phyloP scores from a whole-genome alignment of 2,329 filamentous ascomycete genomes.

The Trichoderma simmonsii region DNA sequence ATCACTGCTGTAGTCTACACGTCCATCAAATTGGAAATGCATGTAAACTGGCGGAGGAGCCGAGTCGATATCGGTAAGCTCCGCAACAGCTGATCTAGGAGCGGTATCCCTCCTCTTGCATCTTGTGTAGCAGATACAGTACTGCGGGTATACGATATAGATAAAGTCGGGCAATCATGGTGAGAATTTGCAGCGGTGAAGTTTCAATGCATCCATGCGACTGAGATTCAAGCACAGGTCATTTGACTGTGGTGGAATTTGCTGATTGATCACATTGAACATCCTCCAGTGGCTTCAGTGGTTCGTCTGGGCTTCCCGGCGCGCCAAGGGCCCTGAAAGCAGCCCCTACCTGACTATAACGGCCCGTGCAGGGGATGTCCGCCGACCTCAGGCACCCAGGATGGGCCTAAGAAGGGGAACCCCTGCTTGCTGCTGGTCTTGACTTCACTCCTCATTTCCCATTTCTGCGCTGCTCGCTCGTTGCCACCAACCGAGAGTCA shows the following conservation, averaged over 20 bases:
- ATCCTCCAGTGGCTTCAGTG: background rate
- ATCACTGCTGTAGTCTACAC: background rate
- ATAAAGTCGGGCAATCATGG: background rate
- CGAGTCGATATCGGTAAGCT: background rate
- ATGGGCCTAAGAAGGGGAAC: background rate
- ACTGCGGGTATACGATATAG: background rate
- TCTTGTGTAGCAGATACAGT: background rate
- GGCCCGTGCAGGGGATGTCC: background rate
- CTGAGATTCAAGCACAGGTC: background rate
- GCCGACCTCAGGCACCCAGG: background rate
- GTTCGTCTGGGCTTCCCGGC: background rate
- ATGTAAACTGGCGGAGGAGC: background rate
- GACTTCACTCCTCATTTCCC: constrained; percentile 11
- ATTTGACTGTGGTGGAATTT: background rate
- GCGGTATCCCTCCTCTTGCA: background rate
- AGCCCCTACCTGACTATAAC: background rate
- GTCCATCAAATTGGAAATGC: background rate
- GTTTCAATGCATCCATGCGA: background rate
- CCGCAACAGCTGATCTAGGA: background rate
- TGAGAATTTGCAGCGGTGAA: background rate
- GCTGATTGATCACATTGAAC: background rate
- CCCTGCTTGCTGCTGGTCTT: background rate
- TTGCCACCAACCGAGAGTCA: background rate
- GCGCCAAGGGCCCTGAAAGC: background rate
- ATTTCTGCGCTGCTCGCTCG: background rate